phyloP scores from a whole-genome alignment of 1,284 basidiomycete genomes.

The Cryptococcus amylolentus region DNA sequence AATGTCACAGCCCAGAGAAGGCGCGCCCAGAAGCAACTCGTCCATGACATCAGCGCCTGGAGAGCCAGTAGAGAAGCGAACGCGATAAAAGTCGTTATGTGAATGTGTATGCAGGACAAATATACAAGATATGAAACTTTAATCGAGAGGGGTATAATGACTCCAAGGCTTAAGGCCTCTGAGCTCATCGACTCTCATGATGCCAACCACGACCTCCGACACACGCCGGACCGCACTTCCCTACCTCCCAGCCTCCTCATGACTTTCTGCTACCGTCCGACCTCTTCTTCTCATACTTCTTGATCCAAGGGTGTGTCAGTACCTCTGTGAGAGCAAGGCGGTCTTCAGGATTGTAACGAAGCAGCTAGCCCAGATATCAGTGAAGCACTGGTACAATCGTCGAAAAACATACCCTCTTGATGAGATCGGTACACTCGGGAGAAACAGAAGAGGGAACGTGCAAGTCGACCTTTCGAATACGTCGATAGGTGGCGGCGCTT shows the following conservation, averaged over 20 bases:
- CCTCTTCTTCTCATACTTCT: constrained; percentile 60
- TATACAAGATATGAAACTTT: too few relatives aligned
- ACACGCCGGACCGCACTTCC: too few relatives aligned
- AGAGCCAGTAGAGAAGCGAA: too few relatives aligned
- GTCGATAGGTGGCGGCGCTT: constrained; percentile 71
- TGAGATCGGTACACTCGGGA: constrained; percentile 64
- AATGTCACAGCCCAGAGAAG: too few relatives aligned
- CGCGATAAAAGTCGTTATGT: too few relatives aligned
- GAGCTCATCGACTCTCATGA: too few relatives aligned
- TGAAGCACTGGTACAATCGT: neutral
- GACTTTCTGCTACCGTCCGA: constrained; percentile 16
- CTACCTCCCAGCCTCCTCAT: neutral
- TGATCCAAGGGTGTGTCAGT: constrained; percentile 86
- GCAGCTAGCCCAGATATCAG: constrained; percentile 59
- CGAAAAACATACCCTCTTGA: constrained; percentile 54
- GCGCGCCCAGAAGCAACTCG: too few relatives aligned
- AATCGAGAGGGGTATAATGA: too few relatives aligned
- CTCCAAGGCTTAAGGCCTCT: too few relatives aligned
- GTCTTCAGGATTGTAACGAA: constrained; percentile 79
- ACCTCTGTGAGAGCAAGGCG: constrained; percentile 79
- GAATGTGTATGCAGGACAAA: neutral
- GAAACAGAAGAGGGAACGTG: constrained; percentile 67
- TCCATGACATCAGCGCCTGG: too few relatives aligned
- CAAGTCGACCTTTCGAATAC: constrained; percentile 66
- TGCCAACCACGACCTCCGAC: too few relatives aligned